phyloP scores from a whole-genome alignment of 148 eudicot genomes.

The Rhododendron molle region DNA sequence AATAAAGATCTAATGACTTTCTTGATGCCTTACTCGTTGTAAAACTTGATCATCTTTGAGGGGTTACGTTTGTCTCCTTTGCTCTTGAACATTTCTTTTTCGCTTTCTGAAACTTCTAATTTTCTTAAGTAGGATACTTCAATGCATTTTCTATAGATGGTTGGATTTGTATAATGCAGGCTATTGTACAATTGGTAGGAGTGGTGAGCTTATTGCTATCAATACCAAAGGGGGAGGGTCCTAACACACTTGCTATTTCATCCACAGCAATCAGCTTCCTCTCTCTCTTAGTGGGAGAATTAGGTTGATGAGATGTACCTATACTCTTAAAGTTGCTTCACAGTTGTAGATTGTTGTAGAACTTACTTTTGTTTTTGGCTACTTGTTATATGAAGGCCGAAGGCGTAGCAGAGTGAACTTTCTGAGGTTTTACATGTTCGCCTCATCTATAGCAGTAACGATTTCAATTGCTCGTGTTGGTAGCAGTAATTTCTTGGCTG shows the following conservation, averaged over 20 bases:
- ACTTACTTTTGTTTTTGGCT: constrained; percentile 7
- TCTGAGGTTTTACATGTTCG: constrained; percentile 53
- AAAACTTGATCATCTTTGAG: background rate
- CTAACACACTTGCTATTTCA: constrained; percentile 28
- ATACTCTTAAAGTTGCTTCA: background rate
- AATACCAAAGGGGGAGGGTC: constrained; percentile 26
- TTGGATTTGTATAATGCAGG: constrained; percentile 25
- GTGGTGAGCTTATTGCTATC: constrained; percentile 26
- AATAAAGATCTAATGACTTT: background rate
- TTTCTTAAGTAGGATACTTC: background rate
- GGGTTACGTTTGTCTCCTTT: background rate
- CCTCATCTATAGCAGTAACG: constrained; percentile 33
- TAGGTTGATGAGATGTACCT: constrained; percentile 27
- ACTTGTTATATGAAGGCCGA: constrained; percentile 42
- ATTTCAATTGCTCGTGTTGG: constrained; percentile 30
- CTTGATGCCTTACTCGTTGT: background rate
- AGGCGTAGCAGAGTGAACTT: constrained; percentile 45
- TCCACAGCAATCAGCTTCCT: constrained; percentile 28
- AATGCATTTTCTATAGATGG: background rate
- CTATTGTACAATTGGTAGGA: constrained; percentile 29
- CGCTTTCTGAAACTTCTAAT: background rate
- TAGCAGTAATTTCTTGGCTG: constrained; percentile 23
- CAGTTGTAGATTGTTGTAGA: background rate
- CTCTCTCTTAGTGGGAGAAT: constrained; percentile 48
- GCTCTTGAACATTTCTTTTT: background rate